Conservation (phyloP, 345 rosid species). For the Isatis tinctoria region DNA sequence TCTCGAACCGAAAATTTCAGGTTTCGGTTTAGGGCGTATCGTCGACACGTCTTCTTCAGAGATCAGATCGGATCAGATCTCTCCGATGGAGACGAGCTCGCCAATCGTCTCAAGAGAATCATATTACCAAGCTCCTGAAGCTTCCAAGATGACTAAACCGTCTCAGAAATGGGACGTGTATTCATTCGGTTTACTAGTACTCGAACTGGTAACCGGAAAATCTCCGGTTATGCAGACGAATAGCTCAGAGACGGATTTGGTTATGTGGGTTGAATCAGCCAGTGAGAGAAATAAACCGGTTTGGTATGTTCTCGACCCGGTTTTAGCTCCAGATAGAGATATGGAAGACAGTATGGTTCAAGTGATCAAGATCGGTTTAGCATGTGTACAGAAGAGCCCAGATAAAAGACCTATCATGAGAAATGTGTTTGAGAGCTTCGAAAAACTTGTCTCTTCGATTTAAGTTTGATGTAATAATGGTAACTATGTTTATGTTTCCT, state of each 20-base stretch:
- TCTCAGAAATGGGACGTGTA: constrained; percentile 97
- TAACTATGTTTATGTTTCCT: neutral
- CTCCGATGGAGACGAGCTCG: constrained; percentile 50
- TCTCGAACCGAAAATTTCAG: constrained; percentile 71
- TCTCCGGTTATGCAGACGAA: constrained; percentile 46
- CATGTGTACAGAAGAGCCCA: constrained; percentile 60
- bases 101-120: constrained; percentile 33
- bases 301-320: constrained; percentile 63
- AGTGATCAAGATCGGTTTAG: constrained; percentile 54
- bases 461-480: neutral
- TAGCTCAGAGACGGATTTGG: constrained; percentile 48
- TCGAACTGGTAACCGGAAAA: constrained; percentile 77
- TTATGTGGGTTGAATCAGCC: constrained; percentile 67
- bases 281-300: constrained; percentile 56
- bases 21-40: constrained; percentile 74
- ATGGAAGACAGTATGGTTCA: constrained; percentile 57
- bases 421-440: constrained; percentile 47
- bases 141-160: constrained; percentile 56
- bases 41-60: constrained; percentile 52
- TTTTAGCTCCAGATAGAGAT: constrained; percentile 44
- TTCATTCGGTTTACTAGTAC: constrained; percentile 78
- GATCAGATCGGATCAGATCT: constrained; percentile 43
- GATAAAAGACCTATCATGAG: constrained; percentile 80
- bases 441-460: constrained; percentile 28
- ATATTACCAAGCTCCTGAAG: constrained; percentile 81